Evolutionary conservation across 768 basidiomycete species (phyloP), one percentile per base, ranked within the genome.

Genomic region (Paxillus involutus): DNA sequence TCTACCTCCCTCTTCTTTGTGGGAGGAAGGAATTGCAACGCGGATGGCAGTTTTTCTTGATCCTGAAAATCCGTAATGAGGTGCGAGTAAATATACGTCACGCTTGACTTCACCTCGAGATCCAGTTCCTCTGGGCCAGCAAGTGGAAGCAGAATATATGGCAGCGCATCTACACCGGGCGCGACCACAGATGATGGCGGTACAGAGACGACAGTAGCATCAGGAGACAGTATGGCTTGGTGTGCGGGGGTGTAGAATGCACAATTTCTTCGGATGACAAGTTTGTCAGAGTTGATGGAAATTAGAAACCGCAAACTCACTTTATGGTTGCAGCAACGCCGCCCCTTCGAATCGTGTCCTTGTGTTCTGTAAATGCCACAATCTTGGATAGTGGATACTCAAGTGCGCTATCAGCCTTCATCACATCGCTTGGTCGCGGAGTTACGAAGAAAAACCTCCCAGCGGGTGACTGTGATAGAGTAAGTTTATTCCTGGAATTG

Each of bases 41-140:
- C 81, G 12, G 84, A 74, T 0, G 89, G 94, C 0, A 99, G 79
- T 41, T 83, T 84, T 60, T 99, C 97, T 75, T 93, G 89, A 40
- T 92, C 91, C 89, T 96, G 63, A 30, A 49, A 24, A 46, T 14
- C n/a, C 3, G n/a, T 4, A 8, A 48, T 56, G 37, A 51, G 49
- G 49, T 37, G 37, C 19, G 14, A 32, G 39, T 5, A 47, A 48
- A 30, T 58, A 19, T 17, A 3, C 26, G 17, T 5, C 6, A 24
- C 11, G 6, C 6, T 17, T 19, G 44, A 21, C 51, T 77, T 49
- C 60, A 91, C 92, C 57, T 98, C 95, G 1, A 96, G 77, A 52
- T 97, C 94, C 55, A 91, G 86, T 71, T 98, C 97, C 70, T 98
- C 97, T 1, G 94, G 89, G 6, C 96, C 95, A 40, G 96, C 94